These are phyloP conservation scores for Fusarium hainanense DNA, from an alignment of 2,329 filamentous ascomycete genomes.

Conservation along the genomic window DNA sequence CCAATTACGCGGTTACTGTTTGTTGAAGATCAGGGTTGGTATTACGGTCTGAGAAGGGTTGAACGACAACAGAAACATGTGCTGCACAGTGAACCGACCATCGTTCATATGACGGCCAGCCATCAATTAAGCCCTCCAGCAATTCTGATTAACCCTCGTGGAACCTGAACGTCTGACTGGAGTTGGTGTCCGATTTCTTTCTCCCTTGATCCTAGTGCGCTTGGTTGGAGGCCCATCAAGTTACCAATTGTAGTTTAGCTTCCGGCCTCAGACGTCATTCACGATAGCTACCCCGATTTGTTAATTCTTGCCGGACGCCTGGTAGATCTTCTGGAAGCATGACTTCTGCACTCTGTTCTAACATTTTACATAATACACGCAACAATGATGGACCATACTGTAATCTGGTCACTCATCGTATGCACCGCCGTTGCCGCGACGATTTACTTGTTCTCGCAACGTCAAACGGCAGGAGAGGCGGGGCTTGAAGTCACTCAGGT, in stretches of 20 bases:
- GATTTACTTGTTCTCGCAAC: not conserved
- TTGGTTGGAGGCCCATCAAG: not conserved
- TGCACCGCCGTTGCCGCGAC: not conserved
- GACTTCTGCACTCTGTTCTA: not conserved
- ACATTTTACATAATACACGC: accelerated
- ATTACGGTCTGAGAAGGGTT: no score
- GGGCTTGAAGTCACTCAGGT: slow-evolving; percentile 37
- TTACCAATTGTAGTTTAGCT: not conserved
- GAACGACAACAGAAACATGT: no score
- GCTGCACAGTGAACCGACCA: no score
- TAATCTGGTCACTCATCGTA: not conserved
- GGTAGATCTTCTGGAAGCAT: not conserved
- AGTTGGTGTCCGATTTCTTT: no score
- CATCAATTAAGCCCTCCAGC: no score
- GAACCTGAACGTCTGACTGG: no score
- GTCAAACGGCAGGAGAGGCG: not conserved
- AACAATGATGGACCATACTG: not conserved
- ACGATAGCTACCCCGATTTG: not conserved
- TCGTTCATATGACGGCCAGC: no score
- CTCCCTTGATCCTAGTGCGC: not conserved
- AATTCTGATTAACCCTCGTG: no score
- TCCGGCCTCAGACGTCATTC: not conserved
- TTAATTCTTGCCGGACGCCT: not conserved
- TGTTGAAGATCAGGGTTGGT: accelerated
- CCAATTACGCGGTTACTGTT: slow-evolving; percentile 14